phyloP scores from a whole-genome alignment of 2,329 filamentous ascomycete genomes.

The Trichoderma gracile region DNA sequence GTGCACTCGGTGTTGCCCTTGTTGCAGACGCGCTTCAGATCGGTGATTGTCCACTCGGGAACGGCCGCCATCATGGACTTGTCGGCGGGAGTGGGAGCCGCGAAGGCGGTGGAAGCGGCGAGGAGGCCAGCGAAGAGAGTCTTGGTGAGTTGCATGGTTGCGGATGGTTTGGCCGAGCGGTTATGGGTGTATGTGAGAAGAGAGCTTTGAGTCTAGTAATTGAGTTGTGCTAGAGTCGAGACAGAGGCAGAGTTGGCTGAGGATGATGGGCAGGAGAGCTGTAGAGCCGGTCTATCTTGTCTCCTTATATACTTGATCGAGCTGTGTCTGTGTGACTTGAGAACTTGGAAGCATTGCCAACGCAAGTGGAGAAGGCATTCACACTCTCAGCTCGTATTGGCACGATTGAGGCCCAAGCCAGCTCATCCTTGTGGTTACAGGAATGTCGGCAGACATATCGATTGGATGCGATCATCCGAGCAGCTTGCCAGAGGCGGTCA shows the following conservation, averaged over 20 bases:
- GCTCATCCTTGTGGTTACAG: background rate
- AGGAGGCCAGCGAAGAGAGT: conserved; percentile 41
- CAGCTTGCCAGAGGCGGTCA: background rate
- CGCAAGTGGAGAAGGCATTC: background rate
- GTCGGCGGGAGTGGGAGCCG: conserved; percentile 39
- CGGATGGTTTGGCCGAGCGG: conserved; percentile 24
- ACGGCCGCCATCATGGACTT: conserved; percentile 45
- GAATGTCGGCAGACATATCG: background rate
- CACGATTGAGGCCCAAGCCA: background rate
- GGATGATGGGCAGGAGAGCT: background rate
- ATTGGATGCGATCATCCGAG: conserved; percentile 19
- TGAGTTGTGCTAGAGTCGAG: background rate
- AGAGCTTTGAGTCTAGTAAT: background rate
- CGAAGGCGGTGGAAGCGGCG: conserved; percentile 40
- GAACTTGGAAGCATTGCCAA: background rate
- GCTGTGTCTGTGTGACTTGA: background rate
- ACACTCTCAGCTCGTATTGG: background rate
- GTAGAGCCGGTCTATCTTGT: background rate
- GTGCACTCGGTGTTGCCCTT: conserved; percentile 43
- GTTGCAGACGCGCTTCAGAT: conserved; percentile 45
- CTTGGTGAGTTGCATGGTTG: conserved; percentile 48
- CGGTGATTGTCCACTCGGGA: conserved; percentile 47
- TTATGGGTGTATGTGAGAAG: background rate
- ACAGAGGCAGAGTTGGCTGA: background rate
- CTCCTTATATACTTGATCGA: conserved; percentile 8